Evolutionary conservation across 1,139 yeast genomes (phyloP).

Genomic region (Blastobotrys proliferans): DNA sequence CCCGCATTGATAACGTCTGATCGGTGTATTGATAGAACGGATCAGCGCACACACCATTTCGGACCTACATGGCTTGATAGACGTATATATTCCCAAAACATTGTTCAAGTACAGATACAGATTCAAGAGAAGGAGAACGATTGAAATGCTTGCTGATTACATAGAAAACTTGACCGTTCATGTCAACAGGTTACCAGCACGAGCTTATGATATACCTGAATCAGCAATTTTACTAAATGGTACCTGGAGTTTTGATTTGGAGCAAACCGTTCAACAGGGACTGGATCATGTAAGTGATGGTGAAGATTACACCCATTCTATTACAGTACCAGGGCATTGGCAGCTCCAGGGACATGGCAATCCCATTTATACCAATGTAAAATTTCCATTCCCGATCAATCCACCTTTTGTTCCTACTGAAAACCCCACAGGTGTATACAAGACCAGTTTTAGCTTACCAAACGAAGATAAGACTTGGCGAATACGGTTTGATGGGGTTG

Average conservation of each 20-base stretch:
- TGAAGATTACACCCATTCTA: too few species aligned
- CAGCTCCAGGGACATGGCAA: slow-evolving; percentile 37
- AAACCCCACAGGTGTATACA: slow-evolving; percentile 38
- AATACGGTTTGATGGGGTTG: slow-evolving; percentile 39
- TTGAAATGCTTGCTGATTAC: too few species aligned
- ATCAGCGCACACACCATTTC: too few species aligned
- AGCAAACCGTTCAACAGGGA: slow-evolving; percentile 27
- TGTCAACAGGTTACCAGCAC: slow-evolving; percentile 25
- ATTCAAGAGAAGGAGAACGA: too few species aligned
- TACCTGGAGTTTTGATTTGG: slow-evolving; percentile 32
- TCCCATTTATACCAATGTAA: slow-evolving; percentile 37
- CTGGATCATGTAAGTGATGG: slow-evolving; percentile 21
- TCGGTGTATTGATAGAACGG: too few species aligned
- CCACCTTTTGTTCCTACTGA: slow-evolving; percentile 36
- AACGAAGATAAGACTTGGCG: slow-evolving; percentile 6
- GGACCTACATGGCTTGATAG: too few species aligned
- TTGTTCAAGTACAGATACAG: too few species aligned
- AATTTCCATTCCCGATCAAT: slow-evolving; percentile 35
- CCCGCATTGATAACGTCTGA: too few species aligned
- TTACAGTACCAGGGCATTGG: slow-evolving; percentile 42
- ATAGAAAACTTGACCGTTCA: slow-evolving; percentile 33
- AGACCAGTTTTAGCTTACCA: slow-evolving; percentile 28
- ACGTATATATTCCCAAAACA: too few species aligned
- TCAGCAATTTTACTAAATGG: slow-evolving; percentile 31
- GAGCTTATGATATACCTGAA: slow-evolving; percentile 29